Conservation (phyloP, 75 land plant species). For the Cupressus sempervirens region DNA sequence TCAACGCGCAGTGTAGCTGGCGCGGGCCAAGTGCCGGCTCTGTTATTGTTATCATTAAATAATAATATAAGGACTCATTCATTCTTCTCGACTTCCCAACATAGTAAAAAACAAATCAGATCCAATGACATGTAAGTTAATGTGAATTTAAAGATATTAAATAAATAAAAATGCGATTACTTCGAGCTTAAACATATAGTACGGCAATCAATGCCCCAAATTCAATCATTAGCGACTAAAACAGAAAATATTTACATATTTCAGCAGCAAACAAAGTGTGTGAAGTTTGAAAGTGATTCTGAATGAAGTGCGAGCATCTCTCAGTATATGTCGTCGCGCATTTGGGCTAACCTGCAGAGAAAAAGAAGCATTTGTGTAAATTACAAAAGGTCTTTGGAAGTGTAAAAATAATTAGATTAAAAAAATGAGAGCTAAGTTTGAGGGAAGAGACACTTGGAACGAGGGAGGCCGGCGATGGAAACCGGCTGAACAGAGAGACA, state of each 20-base stretch:
- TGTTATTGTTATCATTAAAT: too few species aligned
- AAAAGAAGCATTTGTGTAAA: neutral
- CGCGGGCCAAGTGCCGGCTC: too few species aligned
- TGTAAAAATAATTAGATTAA: neutral
- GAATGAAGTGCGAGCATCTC: neutral
- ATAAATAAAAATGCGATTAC: too few species aligned
- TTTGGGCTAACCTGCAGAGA: neutral
- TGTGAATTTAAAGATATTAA: too few species aligned
- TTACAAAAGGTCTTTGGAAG: neutral
- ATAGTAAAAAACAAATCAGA: too few species aligned
- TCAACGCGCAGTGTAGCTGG: too few species aligned
- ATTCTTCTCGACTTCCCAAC: too few species aligned
- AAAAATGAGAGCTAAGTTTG: neutral
- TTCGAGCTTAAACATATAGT: too few species aligned
- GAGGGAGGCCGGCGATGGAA: neutral
- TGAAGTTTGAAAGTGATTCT: too few species aligned
- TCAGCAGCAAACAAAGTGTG: neutral
- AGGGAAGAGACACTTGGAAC: conserved; percentile 5
- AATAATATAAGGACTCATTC: too few species aligned
- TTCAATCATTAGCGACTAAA: neutral
- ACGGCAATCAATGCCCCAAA: too few species aligned
- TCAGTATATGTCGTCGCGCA: neutral
- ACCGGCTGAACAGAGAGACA: neutral
- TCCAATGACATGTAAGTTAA: too few species aligned
- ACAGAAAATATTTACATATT: neutral